Base-by-base conservation (phyloP, 2,329 filamentous ascomycete species). In the Sclerotiophoma versabilis region DNA sequence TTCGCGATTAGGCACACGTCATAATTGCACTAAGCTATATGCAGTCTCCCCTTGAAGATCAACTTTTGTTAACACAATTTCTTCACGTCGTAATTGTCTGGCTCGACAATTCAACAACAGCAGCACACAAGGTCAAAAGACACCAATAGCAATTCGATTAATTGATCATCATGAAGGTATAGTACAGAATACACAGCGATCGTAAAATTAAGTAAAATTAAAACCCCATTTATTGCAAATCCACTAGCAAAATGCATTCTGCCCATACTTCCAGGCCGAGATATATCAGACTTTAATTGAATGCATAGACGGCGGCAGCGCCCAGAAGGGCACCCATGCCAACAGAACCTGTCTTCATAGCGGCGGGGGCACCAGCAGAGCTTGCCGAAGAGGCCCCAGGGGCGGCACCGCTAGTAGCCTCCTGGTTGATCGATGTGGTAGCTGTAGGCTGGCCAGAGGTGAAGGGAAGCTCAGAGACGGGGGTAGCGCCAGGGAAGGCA, bases 401-500 rank as follows among this genome's bases (percentile, higher is more conserved):
- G 15, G 59, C 57, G 37, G 57, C 54, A 22, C 65, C 57, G 32
- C 67, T 67, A 15, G 62, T 68, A 20, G 66, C 66, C 5, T 64
- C 75, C 3, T 75, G 69, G 3, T 76, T 72, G 29, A 75, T 67
- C 47, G 70, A 59, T 53, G 76, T 73, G n/a, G 77, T 81, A 0
- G 83, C 73, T 1, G 76, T 74, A 0, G 80, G 66, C 29, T 85
- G 74, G 23, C 80, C 81, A 17, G 79, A 81, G 0, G 85, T 88
- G 70, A 84, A 87, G 0, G 85, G 84, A 6, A 74, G 75, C 8
- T 72, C 68, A 17, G 76, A 77, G 22, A 71, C 82, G 7, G 79
- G 77, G 5, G 76, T 79, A 4, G 83, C 86, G 20, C 60, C 62
- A 50, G 75, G 74, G 73, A 84, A 90, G 1, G 81, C 86, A 4